Evolutionary conservation across 192 early-diverging fungal species (phyloP).

Genomic region (Oehlia diaphana): DNA sequence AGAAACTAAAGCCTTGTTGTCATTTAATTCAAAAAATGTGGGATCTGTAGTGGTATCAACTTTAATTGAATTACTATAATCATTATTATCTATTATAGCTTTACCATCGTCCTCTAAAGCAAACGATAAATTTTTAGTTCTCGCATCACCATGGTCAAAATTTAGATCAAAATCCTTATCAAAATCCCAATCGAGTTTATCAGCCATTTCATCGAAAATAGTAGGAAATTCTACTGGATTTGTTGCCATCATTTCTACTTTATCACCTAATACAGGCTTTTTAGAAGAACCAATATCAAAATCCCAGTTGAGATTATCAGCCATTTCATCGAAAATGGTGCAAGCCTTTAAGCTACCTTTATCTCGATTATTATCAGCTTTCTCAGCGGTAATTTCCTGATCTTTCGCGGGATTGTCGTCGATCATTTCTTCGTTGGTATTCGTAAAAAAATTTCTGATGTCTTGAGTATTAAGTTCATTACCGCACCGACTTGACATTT

Average conservation of each 20-base stretch:
- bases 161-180: background rate
- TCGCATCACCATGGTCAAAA: background rate
- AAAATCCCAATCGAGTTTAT: background rate
- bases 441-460: background rate
- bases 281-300: too few species aligned
- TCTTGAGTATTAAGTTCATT: background rate
- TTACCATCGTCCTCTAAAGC: background rate
- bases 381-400: background rate
- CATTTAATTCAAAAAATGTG: background rate
- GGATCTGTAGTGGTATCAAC: too few species aligned
- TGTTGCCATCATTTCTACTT: background rate
- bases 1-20: background rate
- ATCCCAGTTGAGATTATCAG: too few species aligned
- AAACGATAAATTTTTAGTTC: too few species aligned
- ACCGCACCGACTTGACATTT: background rate
- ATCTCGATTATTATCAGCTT: background rate
- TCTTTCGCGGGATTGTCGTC: background rate
- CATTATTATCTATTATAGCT: too few species aligned
- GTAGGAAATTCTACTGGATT: background rate
- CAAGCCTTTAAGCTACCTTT: background rate
- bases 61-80: too few species aligned
- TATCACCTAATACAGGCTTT: background rate
- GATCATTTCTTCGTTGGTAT: background rate
- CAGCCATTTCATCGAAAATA: background rate
- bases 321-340: too few species aligned